Conservation (phyloP, 805 yeast species). For the Tetrapisispora fleetii region DNA sequence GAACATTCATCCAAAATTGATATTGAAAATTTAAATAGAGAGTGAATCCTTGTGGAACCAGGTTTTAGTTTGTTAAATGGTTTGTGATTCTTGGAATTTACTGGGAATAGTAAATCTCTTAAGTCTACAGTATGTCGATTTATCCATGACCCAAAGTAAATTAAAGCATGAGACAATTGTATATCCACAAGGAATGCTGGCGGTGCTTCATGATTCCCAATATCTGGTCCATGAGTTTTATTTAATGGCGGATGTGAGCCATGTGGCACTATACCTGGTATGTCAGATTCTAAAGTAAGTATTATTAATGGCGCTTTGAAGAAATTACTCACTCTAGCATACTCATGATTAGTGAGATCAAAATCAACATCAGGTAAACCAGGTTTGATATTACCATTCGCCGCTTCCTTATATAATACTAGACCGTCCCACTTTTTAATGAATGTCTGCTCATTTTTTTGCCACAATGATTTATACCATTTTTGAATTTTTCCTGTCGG, state of each 20-base stretch:
- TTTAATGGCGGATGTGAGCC: conserved; percentile 24
- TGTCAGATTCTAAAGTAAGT: conserved; percentile 59
- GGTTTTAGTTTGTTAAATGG: conserved; percentile 34
- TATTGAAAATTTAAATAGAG: conserved; percentile 47
- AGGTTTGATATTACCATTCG: conserved; percentile 26
- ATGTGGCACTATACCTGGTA: conserved; percentile 54
- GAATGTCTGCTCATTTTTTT: conserved; percentile 10
- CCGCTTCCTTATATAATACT: conserved; percentile 45
- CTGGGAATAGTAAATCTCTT: conserved; percentile 60
- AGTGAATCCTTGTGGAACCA: conserved; percentile 46
- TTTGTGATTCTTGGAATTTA: conserved; percentile 45
- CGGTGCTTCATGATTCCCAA: conserved; percentile 48
- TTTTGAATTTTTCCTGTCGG: background rate
- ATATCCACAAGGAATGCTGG: conserved; percentile 58
- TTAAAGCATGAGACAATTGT: conserved; percentile 46
- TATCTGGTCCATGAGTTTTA: conserved; percentile 38
- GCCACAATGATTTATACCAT: conserved; percentile 2
- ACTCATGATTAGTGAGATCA: conserved; percentile 45
- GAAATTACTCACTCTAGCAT: conserved; percentile 69
- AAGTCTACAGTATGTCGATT: conserved; percentile 69
- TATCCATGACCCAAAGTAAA: conserved; percentile 94
- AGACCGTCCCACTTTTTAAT: conserved; percentile 65
- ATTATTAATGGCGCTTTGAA: conserved; percentile 48
- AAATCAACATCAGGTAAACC: conserved; percentile 26
- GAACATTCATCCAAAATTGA: conserved; percentile 55